Base-by-base conservation (phyloP, 2,329 filamentous ascomycete species). In the Leptographium flavum region DNA sequence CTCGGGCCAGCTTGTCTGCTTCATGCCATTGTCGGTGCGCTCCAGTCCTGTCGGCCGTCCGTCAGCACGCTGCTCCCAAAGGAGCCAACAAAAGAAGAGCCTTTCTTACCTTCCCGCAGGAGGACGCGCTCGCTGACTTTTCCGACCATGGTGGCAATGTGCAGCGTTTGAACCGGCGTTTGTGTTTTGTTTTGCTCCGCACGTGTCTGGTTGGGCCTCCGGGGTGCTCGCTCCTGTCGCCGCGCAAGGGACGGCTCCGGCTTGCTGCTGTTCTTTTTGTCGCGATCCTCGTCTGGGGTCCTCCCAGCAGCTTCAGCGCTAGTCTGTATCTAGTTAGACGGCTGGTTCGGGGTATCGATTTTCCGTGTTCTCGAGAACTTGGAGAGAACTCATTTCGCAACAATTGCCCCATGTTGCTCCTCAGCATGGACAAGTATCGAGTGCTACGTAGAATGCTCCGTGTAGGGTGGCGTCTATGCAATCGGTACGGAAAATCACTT, bases 11-110 rank as follows among this genome's bases (percentile, higher is more conserved):
- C 75, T 93, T 40, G 87, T 85, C 59, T 92, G 77, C 59, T 88
- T 92, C 82, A 98, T 90, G 66, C 90, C 88, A 76, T 98, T 98
- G 70, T 98, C 92, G 49, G 92, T 96, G 60, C 90, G 78, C 67
- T 94, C 87, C 52, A 98, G 79, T 53, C 92, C 90, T 95, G 60
- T 9, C 31, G 14, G 14, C 22, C 13, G 17, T 9, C 30, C 14
- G 42, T 43, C 42, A 43, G 33, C 19, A 22, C n/a, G n/a, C n/a
- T n/a, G n/a, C n/a, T n/a, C n/a, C n/a, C n/a, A n/a, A n/a, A n/a
- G n/a, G n/a, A n/a, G n/a, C n/a, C n/a, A n/a, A n/a, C n/a, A n/a
- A n/a, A n/a, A n/a, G n/a, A n/a, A n/a, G n/a, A 17, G n/a, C 37
- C 13, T 10, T 2, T 19, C 68, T 55, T 60, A 77, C 74, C 74